Evolutionary conservation across 306 rosid genomes (phyloP), one percentile per base, ranked within the genome.

Genomic region (Cyamopsis tetragonoloba): DNA sequence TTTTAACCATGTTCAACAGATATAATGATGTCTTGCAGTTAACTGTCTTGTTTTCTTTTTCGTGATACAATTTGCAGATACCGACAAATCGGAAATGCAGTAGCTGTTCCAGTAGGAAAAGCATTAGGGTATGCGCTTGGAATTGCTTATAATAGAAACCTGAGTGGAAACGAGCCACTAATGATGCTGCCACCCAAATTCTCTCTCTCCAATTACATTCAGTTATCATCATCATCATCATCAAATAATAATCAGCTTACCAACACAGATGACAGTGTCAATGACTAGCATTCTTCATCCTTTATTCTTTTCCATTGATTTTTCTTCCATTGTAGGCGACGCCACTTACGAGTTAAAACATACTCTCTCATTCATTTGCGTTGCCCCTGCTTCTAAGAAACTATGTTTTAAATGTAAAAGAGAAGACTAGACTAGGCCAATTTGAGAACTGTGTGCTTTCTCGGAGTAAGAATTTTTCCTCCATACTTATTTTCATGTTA

Each of bases 31-130:
- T n/a, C 19, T 3, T n/a, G 39, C 10, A 47, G 28, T 22, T 53
- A 43, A 41, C 35, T 53, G 5, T 15, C 51, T 49, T 38, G 7
- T 38, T 62, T 31, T 42, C 15, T 4, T 9, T 41, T 54, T 32
- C 13, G 0, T 66, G 34, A 55, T 27, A 41, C 57, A 57, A 28
- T 73, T 15, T 79, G 61, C 79, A 92, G 98, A 80, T 87, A 92
- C 77, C 58, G 96, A 65, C 98, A 92, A 70, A 64, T 89, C 50
- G 98, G 98, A 70, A 92, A 92, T 72, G 98, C 96, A 24, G 98
- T 92, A 14, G 88, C 96, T 4, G 71, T 92, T 64, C 77, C 90
- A 1, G 98, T 92, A 11, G 74, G 82, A 0, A 68, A 91, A 51
- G 93, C 96, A 28, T 80, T 89, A 66, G 96, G 98, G 27, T 89